phyloP scores from a whole-genome alignment of 495 filamentous ascomycete species.

The Monascus purpureus region DNA sequence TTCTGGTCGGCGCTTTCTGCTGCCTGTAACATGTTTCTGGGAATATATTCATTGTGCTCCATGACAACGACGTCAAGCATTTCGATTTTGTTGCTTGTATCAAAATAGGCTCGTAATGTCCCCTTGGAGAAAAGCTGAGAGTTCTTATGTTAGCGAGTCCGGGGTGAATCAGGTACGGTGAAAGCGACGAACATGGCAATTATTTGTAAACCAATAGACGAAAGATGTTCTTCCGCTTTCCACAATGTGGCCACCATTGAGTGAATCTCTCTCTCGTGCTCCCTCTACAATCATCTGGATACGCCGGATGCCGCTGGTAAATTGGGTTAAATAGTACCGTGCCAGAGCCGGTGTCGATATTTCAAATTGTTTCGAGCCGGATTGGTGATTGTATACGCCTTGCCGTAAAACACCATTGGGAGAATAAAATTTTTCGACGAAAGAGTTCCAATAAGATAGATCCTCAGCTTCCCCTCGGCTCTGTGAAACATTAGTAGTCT shows the following conservation, averaged over 20 bases:
- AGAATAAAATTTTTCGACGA: conserved; percentile 67
- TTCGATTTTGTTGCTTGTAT: conserved; percentile 55
- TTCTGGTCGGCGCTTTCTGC: conserved; percentile 46
- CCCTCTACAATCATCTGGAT: conserved; percentile 62
- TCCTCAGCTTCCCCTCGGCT: conserved; percentile 43
- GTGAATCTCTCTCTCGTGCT: conserved; percentile 39
- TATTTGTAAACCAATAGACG: conserved; percentile 59
- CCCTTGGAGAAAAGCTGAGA: conserved; percentile 49
- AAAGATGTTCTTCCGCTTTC: conserved; percentile 48
- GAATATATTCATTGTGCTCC: conserved; percentile 55
- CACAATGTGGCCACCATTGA: conserved; percentile 49
- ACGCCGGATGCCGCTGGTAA: conserved; percentile 63
- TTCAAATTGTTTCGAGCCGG: conserved; percentile 57
- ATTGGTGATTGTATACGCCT: conserved; percentile 37
- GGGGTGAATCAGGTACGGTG: background rate
- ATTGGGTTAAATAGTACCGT: conserved; percentile 70
- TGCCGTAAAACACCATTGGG: conserved; percentile 54
- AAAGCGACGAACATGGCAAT: conserved; percentile 44
- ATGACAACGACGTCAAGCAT: conserved; percentile 53
- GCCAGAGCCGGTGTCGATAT: conserved; percentile 61
- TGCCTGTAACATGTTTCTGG: conserved; percentile 34
- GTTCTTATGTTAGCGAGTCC: conserved; percentile 6
- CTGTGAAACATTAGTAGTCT: conserved; percentile 23
- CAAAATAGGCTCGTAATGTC: conserved; percentile 49
- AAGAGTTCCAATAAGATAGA: conserved; percentile 55